Percentiles rank a stretch among this genome's conserved stretches.
Evolutionary conservation across 1,139 yeast species (phyloP).

Genomic region (Yamadazyma jaroonii): DNA sequence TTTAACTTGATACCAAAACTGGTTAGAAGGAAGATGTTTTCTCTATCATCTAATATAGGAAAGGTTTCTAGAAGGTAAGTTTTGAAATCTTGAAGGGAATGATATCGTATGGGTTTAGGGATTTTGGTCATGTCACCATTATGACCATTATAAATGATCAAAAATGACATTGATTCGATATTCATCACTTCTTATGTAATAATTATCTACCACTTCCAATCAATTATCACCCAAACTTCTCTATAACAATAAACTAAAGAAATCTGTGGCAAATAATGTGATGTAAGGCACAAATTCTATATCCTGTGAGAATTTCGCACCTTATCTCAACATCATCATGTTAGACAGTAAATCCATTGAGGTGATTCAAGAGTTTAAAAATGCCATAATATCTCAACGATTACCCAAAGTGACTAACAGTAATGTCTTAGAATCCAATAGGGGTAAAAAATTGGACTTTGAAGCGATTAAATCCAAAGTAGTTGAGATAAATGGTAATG

Average conservation of each 20-base stretch:
- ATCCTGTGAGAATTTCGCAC: not conserved
- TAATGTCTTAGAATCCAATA: constrained; percentile 24
- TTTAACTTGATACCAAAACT: constrained; percentile 65
- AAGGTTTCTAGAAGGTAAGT: constrained; percentile 32
- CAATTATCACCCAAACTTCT: no score
- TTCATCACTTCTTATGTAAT: constrained; percentile 1
- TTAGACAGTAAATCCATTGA: constrained; percentile 40
- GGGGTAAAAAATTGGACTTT: constrained; percentile 33
- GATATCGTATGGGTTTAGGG: constrained; percentile 45
- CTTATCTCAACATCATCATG: constrained; percentile 5
- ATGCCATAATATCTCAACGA: constrained; percentile 25
- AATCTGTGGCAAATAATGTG: not conserved
- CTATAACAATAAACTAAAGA: not conserved
- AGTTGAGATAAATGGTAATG: constrained; percentile 43
- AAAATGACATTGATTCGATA: constrained; percentile 19
- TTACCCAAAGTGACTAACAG: constrained; percentile 11
- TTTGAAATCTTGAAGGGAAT: constrained; percentile 43
- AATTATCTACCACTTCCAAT: no score
- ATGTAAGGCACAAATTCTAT: not conserved
- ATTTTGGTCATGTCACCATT: constrained; percentile 32
- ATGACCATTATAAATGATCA: constrained; percentile 40
- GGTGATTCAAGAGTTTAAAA: constrained; percentile 38
- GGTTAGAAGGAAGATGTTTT: constrained; percentile 56
- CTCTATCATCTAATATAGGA: constrained; percentile 35
- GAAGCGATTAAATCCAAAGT: constrained; percentile 31